phyloP scores from a whole-genome alignment of 2,329 filamentous ascomycete genomes.

The Thelonectria discophora region DNA sequence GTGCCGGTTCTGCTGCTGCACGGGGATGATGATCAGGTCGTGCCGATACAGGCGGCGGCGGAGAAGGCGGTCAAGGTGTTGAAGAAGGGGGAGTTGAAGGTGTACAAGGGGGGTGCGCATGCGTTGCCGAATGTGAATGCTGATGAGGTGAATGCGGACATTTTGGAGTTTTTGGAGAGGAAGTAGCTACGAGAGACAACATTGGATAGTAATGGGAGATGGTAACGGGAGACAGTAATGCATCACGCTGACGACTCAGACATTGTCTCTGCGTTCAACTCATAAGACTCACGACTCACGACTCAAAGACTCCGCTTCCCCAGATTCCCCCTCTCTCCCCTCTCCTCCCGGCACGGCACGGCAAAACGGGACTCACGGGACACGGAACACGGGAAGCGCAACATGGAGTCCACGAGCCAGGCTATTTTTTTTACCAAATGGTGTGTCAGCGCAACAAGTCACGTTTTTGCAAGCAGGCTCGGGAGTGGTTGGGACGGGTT shows the following conservation, averaged over 20 bases:
- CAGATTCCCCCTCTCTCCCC: too few species aligned
- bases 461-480: not conserved
- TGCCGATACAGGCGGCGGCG: slow-evolving; percentile 47
- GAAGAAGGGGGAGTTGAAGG: slow-evolving; percentile 49
- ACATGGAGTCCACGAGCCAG: too few species aligned
- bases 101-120: slow-evolving; percentile 51
- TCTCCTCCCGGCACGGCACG: slow-evolving; percentile 22
- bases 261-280: too few species aligned
- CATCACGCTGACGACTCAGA: too few species aligned
- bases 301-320: slow-evolving; percentile 28
- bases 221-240: too few species aligned
- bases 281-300: not conserved
- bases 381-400: too few species aligned
- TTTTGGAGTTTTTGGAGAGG: slow-evolving; percentile 45
- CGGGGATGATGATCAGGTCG: slow-evolving; percentile 53
- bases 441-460: slow-evolving; percentile 25
- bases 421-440: too few species aligned
- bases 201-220: too few species aligned
- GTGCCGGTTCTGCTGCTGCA: slow-evolving; percentile 52
- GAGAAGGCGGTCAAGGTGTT: slow-evolving; percentile 46
- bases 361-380: slow-evolving; percentile 18
- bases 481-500: not conserved
- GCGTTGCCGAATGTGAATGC: slow-evolving; percentile 49
- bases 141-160: slow-evolving; percentile 48
- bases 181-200: not conserved